Evolutionary conservation across 805 yeast species (phyloP).

Genomic region (Candida montana): DNA sequence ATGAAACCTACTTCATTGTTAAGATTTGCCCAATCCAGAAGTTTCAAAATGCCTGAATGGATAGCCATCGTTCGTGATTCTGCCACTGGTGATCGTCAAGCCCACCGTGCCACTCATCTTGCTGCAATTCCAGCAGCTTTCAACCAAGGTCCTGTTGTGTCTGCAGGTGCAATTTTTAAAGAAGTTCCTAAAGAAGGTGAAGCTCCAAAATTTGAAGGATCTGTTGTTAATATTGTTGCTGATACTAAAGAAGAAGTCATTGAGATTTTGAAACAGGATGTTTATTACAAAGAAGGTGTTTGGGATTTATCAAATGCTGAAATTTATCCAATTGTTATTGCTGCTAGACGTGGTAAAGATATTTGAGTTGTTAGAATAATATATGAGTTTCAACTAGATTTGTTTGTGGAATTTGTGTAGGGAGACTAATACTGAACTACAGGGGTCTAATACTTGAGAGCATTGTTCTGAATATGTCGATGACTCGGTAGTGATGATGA

Average conservation of each 20-base stretch:
- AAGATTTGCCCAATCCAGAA: background rate
- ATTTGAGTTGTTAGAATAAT: too few species aligned
- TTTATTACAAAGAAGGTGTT: constrained; percentile 58
- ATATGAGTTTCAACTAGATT: too few species aligned
- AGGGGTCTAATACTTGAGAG: too few species aligned
- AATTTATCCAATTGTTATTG: constrained; percentile 50
- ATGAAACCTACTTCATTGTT: background rate
- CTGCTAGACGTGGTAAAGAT: constrained; percentile 30
- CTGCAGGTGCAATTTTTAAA: constrained; percentile 48
- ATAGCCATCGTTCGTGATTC: constrained; percentile 66
- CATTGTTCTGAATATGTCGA: too few species aligned
- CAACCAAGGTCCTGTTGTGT: constrained; percentile 38
- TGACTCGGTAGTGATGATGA: too few species aligned
- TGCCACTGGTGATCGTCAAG: constrained; percentile 48
- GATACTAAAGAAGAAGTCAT: constrained; percentile 60
- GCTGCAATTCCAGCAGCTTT: constrained; percentile 40
- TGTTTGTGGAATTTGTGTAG: too few species aligned
- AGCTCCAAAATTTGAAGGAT: constrained; percentile 57
- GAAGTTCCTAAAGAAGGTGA: constrained; percentile 37
- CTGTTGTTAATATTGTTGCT: constrained; percentile 58
- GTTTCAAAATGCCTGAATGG: constrained; percentile 49
- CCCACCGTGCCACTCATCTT: constrained; percentile 48
- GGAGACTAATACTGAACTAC: too few species aligned
- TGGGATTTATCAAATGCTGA: constrained; percentile 69
- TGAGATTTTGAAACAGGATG: constrained; percentile 57